A percentile compares a stretch with the other conserved stretches of the same genome.
Conservation (phyloP, 352 stramenopile species). For the Phytophthora macrochlamydospora region DNA sequence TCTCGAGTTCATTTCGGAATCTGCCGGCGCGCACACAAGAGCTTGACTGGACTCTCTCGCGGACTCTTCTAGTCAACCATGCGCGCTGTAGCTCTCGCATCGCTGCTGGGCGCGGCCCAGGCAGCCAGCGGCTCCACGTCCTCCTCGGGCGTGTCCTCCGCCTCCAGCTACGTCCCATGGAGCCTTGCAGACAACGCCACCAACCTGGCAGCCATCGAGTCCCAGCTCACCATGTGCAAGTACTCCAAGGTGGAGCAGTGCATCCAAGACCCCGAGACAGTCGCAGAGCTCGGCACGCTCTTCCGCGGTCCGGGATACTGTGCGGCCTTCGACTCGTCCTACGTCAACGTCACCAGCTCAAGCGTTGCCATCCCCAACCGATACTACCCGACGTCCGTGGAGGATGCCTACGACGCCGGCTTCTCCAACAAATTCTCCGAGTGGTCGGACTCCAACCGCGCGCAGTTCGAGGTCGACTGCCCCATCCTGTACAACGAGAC, state of each 20-base stretch:
- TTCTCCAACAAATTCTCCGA: conserved; percentile 70
- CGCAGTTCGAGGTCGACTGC: conserved; percentile 67
- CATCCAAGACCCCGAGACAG: conserved; percentile 41
- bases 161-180: conserved; percentile 39
- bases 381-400: conserved; percentile 56
- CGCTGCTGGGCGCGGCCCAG: conserved; percentile 16
- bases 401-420: conserved; percentile 49
- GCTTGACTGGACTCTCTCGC: neutral
- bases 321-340: conserved; percentile 53
- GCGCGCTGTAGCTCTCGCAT: conserved; percentile 14
- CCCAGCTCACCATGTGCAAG: conserved; percentile 56
- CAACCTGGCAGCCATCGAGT: conserved; percentile 27
- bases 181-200: conserved; percentile 49
- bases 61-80: conserved; percentile 13
- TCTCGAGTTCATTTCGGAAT: conserved; percentile 24
- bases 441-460: conserved; percentile 55
- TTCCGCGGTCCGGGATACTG: conserved; percentile 51
- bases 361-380: conserved; percentile 49
- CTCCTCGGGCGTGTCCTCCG: conserved; percentile 14
- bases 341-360: conserved; percentile 41
- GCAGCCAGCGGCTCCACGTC: conserved; percentile 12
- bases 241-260: conserved; percentile 69
- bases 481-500: conserved; percentile 64
- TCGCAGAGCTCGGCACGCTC: conserved; percentile 44
- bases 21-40: conserved; percentile 2